Evolutionary conservation across 2,329 filamentous ascomycete genomes (phyloP), one percentile per base, ranked within the genome.

Genomic region (Aureobasidium sp.): DNA sequence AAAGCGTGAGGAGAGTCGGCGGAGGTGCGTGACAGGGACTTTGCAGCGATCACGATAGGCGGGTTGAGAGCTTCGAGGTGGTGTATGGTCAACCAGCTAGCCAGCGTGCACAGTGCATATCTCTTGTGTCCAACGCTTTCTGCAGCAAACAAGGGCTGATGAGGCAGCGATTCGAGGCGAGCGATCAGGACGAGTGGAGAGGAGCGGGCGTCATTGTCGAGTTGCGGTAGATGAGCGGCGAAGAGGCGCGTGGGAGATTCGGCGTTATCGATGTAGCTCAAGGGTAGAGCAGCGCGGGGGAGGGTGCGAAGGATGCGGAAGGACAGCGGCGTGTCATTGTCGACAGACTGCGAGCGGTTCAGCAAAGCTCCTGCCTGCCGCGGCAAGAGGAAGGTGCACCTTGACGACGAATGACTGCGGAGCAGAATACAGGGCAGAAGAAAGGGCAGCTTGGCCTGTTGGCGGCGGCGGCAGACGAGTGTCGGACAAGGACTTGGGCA

Each of bases 91-190:
- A 89, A 79, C 87, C 87, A 90, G 22, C 77, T 73, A 1, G 84
- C 87, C 47, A 94, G 76, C 68, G 83, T 86, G 72, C 87, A 91
- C 29, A 90, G 71, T 12, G 84, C 82, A 71, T 89, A 92, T 3
- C 87, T 76, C 0, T 81, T 81, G 51, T 76, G 73, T 17, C 79
- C 76, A 39, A 89, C 84, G 27, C 84, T 80, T 75, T 92, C 89
- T n/a, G 90, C 75, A 14, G 81, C 86, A 70, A 84, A 88, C 0
- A 83, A 65, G 39, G 76, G 77, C 62, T 78, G 77, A 64, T 79
- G 80, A 27, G 79, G 76, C 64, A 79, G 80, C 29, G 79, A 75
- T 47, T 87, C 83, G 48, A 82, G 78, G 63, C 83, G 79, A 31
- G 84, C 86, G 63, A 90, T 77, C 11, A 90, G 78, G 17, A 89